Evolutionary conservation across 2,329 filamentous ascomycete genomes (phyloP).

Genomic region (Alternaria triticina): DNA sequence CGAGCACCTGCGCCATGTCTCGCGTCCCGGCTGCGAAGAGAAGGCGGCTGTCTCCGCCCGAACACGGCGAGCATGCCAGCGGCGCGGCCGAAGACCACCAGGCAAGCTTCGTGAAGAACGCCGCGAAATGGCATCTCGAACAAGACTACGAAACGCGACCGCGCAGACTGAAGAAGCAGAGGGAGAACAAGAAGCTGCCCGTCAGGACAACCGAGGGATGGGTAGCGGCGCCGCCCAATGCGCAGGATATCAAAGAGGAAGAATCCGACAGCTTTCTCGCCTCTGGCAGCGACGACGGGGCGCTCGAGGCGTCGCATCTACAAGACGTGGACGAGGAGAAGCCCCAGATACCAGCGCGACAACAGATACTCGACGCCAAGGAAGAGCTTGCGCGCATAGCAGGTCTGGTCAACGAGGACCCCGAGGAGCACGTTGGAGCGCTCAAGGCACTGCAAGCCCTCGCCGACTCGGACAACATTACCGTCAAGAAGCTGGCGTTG

Average conservation of each 20-base stretch:
- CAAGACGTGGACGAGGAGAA: conserved; percentile 56
- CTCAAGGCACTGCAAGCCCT: conserved; percentile 81
- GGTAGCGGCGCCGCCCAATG: conserved; percentile 62
- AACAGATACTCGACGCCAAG: conserved; percentile 86
- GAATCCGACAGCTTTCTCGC: conserved; percentile 70
- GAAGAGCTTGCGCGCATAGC: conserved; percentile 90
- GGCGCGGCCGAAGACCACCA: conserved; percentile 32
- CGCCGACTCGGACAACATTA: conserved; percentile 70
- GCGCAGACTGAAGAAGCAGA: conserved; percentile 74
- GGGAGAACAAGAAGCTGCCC: conserved; percentile 77
- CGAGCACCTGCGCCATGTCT: conserved; percentile 32
- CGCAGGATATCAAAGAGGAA: conserved; percentile 57
- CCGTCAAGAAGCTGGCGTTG: conserved; percentile 84
- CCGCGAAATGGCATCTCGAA: conserved; percentile 87
- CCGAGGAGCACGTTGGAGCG: conserved; percentile 83
- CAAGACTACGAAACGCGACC: conserved; percentile 86
- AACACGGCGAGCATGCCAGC: conserved; percentile 26
- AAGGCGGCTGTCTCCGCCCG: conserved; percentile 46
- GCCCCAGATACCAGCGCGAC: conserved; percentile 72
- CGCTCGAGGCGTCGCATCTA: conserved; percentile 53
- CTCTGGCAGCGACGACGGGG: conserved; percentile 60
- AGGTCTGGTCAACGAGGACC: conserved; percentile 82
- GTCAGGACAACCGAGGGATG: conserved; percentile 84
- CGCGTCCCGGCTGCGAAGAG: conserved; percentile 45
- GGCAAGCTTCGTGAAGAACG: conserved; percentile 72